Percentiles rank a stretch among this genome's conserved stretches.
Evolutionary conservation across 306 rosid species (phyloP).

Genomic region (Cucumis hystrix): DNA sequence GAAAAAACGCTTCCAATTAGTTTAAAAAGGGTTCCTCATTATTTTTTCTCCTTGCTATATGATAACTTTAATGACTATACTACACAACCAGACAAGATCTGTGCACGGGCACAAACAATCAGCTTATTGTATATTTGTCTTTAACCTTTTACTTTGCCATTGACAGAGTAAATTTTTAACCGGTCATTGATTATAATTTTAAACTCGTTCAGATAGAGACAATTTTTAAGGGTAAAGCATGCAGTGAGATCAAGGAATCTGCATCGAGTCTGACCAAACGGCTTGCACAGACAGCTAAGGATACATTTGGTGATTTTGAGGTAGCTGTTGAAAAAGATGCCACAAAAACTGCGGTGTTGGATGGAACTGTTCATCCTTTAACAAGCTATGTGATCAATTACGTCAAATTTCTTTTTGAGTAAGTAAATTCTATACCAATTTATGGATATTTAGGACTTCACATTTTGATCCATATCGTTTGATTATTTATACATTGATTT

Average conservation of each 20-base stretch:
- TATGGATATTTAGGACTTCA: neutral
- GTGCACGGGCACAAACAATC: neutral
- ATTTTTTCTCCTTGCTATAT: neutral
- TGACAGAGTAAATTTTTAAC: conserved; percentile 1
- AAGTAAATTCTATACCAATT: conserved; percentile 22
- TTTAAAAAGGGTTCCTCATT: neutral
- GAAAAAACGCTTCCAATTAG: neutral
- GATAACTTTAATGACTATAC: neutral
- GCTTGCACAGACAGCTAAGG: conserved; percentile 86
- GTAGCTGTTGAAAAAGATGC: conserved; percentile 96
- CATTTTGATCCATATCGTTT: neutral
- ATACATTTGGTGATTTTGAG: conserved; percentile 93
- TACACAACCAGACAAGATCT: neutral
- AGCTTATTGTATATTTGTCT: neutral
- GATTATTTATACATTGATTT: neutral
- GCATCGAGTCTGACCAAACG: conserved; percentile 73
- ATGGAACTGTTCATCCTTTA: conserved; percentile 97
- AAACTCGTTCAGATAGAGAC: conserved; percentile 51
- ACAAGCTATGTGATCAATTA: conserved; percentile 95
- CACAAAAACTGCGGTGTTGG: conserved; percentile 86
- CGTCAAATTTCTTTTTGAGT: conserved; percentile 94
- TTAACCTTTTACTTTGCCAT: neutral
- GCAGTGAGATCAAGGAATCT: conserved; percentile 67
- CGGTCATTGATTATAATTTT: conserved; percentile 4
- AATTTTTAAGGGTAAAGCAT: conserved; percentile 75